Evolutionary conservation across 2,329 filamentous ascomycete species (phyloP).

Genomic region (Ceratocystis cacaofunesta): DNA sequence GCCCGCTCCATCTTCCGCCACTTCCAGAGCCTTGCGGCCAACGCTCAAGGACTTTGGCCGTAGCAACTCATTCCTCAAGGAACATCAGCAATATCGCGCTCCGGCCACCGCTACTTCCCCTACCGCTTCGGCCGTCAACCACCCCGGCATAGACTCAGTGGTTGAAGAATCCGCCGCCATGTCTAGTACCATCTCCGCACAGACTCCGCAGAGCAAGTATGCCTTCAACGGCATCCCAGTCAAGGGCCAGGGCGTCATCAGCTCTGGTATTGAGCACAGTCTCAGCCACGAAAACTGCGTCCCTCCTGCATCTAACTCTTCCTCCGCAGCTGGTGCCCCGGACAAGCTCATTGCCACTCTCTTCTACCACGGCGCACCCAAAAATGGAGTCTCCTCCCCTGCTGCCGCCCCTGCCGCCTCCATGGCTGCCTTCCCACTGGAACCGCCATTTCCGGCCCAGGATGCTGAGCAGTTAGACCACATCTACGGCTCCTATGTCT

Average conservation of each 20-base stretch:
- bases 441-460: slow-evolving; percentile 34
- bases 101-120: slow-evolving; percentile 38
- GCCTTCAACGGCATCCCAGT: slow-evolving; percentile 47
- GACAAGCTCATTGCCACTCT: slow-evolving; percentile 46
- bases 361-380: slow-evolving; percentile 38
- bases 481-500: slow-evolving; percentile 51
- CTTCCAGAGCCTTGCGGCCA: slow-evolving; percentile 27
- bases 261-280: slow-evolving; percentile 47
- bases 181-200: slow-evolving; percentile 22
- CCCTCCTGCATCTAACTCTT: slow-evolving; percentile 30
- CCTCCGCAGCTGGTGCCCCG: slow-evolving; percentile 21
- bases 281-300: slow-evolving; percentile 50
- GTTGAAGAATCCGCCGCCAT: slow-evolving; percentile 38
- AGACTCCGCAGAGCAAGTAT: slow-evolving; percentile 22
- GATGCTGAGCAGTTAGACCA: slow-evolving; percentile 46
- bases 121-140: slow-evolving; percentile 38
- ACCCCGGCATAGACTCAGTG: slow-evolving; percentile 50
- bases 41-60: slow-evolving; percentile 37
- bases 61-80: slow-evolving; percentile 46
- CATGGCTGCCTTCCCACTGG: slow-evolving; percentile 43
- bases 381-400: slow-evolving; percentile 35
- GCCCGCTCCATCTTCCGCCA: slow-evolving; percentile 2
- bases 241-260: slow-evolving; percentile 42
- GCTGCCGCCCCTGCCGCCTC: slow-evolving; percentile 47
- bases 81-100: slow-evolving; percentile 49